Evolutionary conservation across 2,329 filamentous ascomycete genomes (phyloP), one percentile per base, ranked within the genome.

Genomic region (Fusarium nelsonii): DNA sequence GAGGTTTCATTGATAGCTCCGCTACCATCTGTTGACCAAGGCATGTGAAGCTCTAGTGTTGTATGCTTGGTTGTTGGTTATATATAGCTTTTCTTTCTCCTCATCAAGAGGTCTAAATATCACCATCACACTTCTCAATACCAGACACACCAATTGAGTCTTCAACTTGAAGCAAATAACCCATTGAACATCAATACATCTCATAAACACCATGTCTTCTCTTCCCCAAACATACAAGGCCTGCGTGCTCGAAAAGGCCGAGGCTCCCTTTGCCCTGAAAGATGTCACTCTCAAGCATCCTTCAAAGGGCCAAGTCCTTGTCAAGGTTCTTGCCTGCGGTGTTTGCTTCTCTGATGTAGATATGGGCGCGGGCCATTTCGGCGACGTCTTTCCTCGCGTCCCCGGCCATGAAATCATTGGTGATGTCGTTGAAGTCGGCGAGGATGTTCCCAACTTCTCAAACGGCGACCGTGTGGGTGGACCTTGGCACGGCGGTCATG

Each of bases 371-470:
- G 87, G 88, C 26, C 72, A 78, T 6, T 79, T 90, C 43, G 87
- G 86, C 12, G 83, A 86, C 43, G 72, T 83, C 20, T 90, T 86
- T 71, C 90, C 90, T 2, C 84, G 87, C 8, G 79, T 89, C 3
- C 88, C 90, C 0, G 92, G 92, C 23, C 92, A 94, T 78, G 91
- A 94, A 76, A 81, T 91, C 34, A 85, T 94, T 56, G 91, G 91
- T 12, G 85, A 87, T 14, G 82, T 94, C 5, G 89, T 87, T 16
- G 85, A 86, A 8, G 76, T 92, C 1, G 88, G 88, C 8, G 80
- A 84, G 0, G 80, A 77, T 3, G 89, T 90, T 52, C 85, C 83
- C 57, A 80, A 81, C 26, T 89, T 90, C 81, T 82, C 86, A 58
- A 80, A 87, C 2, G 91, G 91, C 10, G 90, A 92, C 58, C 83